These are phyloP conservation scores for Caryopteris hybrid DNA, from an alignment of 305 asterid genomes.

Conservation along the genomic window DNA sequence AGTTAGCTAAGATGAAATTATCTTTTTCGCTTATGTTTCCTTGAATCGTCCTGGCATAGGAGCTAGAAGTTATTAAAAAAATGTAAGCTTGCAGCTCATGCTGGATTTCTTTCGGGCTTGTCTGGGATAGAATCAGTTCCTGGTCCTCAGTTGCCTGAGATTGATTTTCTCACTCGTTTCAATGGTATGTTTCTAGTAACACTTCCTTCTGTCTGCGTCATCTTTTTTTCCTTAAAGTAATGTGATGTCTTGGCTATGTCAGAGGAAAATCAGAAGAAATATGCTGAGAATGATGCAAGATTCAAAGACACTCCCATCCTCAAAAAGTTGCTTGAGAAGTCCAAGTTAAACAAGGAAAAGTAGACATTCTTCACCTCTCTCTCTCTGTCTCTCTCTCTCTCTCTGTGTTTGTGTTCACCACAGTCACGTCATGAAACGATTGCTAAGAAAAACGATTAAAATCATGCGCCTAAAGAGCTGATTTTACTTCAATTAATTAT, in stretches of 20 bases:
- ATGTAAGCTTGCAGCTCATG: conserved; percentile 64
- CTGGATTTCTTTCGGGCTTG: conserved; percentile 78
- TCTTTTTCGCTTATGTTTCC: conserved; percentile 6
- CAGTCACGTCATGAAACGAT: background rate
- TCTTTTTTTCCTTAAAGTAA: background rate
- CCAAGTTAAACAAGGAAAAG: conserved; percentile 76
- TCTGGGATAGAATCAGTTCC: conserved; percentile 84
- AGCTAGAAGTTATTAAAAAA: conserved; percentile 20
- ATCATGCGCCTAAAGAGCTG: background rate
- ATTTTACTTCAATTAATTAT: background rate
- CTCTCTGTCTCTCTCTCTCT: conserved; percentile 5
- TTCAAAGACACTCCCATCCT: conserved; percentile 85
- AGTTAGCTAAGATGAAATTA: background rate
- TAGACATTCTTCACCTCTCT: conserved; percentile 23
- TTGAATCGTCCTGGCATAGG: conserved; percentile 16
- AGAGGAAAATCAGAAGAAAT: conserved; percentile 86
- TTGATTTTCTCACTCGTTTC: conserved; percentile 67
- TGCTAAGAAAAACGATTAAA: background rate
- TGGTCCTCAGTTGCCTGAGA: conserved; percentile 79
- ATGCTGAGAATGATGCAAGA: conserved; percentile 79
- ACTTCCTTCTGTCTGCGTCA: background rate
- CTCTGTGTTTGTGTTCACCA: background rate
- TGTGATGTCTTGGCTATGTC: conserved; percentile 15
- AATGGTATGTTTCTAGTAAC: conserved; percentile 45
- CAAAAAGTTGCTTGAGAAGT: conserved; percentile 74